These are phyloP conservation scores for Triangularia setosa DNA, from an alignment of 2,329 filamentous ascomycete species.

Conservation along the genomic window DNA sequence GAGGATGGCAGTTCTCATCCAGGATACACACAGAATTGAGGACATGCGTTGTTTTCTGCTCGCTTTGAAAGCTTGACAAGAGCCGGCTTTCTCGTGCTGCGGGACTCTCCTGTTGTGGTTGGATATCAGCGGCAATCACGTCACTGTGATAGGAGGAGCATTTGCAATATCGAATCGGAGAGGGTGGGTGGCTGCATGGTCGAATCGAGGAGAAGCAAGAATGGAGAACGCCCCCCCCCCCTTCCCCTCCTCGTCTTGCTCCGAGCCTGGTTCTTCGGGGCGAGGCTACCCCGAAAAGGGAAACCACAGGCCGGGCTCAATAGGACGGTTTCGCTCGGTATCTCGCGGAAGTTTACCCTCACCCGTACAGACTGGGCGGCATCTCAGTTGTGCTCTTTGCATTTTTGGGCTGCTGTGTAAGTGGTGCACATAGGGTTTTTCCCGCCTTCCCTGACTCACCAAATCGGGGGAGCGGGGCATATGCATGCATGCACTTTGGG, in stretches of 20 bases:
- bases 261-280: background rate
- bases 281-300: background rate
- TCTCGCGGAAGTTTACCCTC: background rate
- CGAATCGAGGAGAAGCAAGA: background rate
- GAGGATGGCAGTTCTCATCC: background rate
- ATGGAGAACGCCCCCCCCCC: background rate
- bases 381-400: background rate
- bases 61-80: background rate
- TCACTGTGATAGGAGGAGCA: background rate
- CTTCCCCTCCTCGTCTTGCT: background rate
- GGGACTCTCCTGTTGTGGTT: background rate
- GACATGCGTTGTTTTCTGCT: background rate
- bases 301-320: background rate
- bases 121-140: background rate
- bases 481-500: background rate
- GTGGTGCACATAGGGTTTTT: background rate
- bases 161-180: background rate
- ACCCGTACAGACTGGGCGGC: background rate
- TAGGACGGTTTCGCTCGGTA: background rate
- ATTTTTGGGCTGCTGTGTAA: background rate
- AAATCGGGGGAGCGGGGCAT: constrained; percentile 4
- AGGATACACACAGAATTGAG: background rate
- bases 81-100: background rate
- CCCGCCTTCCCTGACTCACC: background rate
- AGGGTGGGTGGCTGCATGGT: background rate